These are phyloP conservation scores for Silene noctiflora DNA, from an alignment of 179 eudicot species.

Conservation along the genomic window DNA sequence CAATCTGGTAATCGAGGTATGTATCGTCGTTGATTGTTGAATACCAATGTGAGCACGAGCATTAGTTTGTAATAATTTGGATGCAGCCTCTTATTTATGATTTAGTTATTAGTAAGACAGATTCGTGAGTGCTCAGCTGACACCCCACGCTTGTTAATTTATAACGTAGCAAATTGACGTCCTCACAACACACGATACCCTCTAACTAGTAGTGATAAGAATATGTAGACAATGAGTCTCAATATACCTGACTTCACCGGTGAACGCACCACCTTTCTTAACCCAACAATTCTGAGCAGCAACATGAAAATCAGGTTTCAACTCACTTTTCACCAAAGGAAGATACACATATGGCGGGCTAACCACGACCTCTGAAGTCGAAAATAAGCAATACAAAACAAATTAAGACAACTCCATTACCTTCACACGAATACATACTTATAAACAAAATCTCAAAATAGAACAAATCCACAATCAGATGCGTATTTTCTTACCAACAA, in stretches of 20 bases:
- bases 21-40: too few species aligned
- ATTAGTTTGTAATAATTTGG: too few species aligned
- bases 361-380: slow-evolving; percentile 69
- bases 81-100: too few species aligned
- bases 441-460: background rate
- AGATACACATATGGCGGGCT: slow-evolving; percentile 82
- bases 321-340: slow-evolving; percentile 46
- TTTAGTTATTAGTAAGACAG: too few species aligned
- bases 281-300: slow-evolving; percentile 97
- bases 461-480: background rate
- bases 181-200: background rate
- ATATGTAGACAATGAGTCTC: background rate
- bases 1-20: too few species aligned
- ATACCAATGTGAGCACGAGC: too few species aligned
- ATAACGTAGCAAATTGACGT: background rate
- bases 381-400: background rate
- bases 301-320: slow-evolving; percentile 67
- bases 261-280: slow-evolving; percentile 86
- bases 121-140: too few species aligned
- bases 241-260: slow-evolving; percentile 85
- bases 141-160: too few species aligned
- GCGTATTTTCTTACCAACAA: background rate
- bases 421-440: background rate
- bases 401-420: background rate
- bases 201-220: background rate